Evolutionary conservation across 768 basidiomycete genomes (phyloP).

Genomic region (Termitomyces sp.): DNA sequence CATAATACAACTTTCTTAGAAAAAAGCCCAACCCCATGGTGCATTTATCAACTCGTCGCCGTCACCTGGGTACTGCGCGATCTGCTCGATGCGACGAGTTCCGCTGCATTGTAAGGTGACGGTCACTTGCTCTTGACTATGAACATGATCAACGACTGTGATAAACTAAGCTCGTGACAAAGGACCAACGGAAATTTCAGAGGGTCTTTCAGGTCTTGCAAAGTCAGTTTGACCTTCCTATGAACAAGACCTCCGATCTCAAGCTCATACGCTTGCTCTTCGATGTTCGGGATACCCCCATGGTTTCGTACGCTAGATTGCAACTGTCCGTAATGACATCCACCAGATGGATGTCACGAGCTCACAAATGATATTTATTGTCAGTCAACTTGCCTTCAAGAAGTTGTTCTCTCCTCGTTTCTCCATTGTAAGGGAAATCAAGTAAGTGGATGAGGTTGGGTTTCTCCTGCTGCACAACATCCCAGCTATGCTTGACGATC

Average conservation of each 20-base stretch:
- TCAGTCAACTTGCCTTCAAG: slow-evolving; percentile 40
- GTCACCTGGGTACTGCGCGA: slow-evolving; percentile 46
- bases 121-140: slow-evolving; percentile 41
- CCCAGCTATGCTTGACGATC: slow-evolving; percentile 47
- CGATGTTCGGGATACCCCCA: slow-evolving; percentile 44
- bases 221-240: slow-evolving; percentile 32
- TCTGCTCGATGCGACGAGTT: slow-evolving; percentile 47
- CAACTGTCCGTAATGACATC: background rate
- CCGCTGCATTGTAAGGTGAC: slow-evolving; percentile 53
- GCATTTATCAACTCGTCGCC: slow-evolving; percentile 49
- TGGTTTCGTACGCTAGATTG: slow-evolving; percentile 43
- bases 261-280: slow-evolving; percentile 40
- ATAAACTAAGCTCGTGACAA: background rate
- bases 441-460: slow-evolving; percentile 43
- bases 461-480: slow-evolving; percentile 45
- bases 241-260: slow-evolving; percentile 49
- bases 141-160: background rate
- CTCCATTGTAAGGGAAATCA: slow-evolving; percentile 54
- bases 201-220: slow-evolving; percentile 45
- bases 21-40: slow-evolving; percentile 31
- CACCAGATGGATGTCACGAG: background rate
- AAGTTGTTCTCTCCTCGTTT: slow-evolving; percentile 38
- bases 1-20: background rate
- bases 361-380: slow-evolving; percentile 45
- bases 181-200: slow-evolving; percentile 37